Evolutionary conservation across 768 basidiomycete genomes (phyloP).

Genomic region (Lanmaoa pseudosensibilis): DNA sequence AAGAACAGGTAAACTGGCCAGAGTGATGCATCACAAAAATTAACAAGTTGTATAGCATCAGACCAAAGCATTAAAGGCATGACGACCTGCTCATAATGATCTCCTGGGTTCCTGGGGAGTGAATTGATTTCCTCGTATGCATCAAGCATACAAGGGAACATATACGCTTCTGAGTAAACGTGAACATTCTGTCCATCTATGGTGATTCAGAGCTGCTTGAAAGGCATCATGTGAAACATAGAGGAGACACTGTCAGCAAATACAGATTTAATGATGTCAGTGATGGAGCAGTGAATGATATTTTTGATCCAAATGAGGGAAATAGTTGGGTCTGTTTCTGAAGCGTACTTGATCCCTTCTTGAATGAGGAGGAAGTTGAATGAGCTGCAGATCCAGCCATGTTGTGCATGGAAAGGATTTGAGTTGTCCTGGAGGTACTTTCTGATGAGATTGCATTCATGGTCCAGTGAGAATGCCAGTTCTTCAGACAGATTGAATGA

Average conservation of each 20-base stretch:
- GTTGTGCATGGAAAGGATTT: constrained; percentile 6
- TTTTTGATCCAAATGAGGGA: not conserved
- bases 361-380: not conserved
- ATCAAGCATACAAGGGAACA: not conserved
- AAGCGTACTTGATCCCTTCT: too few species aligned
- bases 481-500: constrained; percentile 17
- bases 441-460: not conserved
- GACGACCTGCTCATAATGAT: constrained; percentile 10
- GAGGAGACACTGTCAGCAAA: not conserved
- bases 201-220: not conserved
- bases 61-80: constrained; percentile 25
- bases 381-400: constrained; percentile 5
- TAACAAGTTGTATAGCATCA: constrained; percentile 24
- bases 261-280: constrained; percentile 2
- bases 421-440: not conserved
- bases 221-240: constrained; percentile 1
- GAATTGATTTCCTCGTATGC: not conserved
- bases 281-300: not conserved
- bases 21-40: constrained; percentile 29
- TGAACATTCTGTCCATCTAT: not conserved
- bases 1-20: constrained; percentile 31
- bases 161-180: constrained; percentile 1
- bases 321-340: too few species aligned
- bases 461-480: not conserved
- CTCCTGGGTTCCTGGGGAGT: not conserved